Percentiles rank a stretch among this genome's conserved stretches.
Conservation (phyloP, 768 basidiomycete genomes). For the Suillus tomentosus region DNA sequence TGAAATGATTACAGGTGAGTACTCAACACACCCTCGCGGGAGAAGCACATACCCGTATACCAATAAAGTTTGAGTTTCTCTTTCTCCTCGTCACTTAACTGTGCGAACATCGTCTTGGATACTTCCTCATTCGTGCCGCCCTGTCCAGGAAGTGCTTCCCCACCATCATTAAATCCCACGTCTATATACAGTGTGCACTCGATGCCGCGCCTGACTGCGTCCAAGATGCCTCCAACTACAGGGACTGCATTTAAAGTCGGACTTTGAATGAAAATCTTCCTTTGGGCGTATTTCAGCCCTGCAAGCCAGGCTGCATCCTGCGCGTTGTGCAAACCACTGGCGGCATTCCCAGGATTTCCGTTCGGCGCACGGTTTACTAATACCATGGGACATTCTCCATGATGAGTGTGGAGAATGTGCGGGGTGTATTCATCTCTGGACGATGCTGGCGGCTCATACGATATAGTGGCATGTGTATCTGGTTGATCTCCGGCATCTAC, state of each 20-base stretch:
- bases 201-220: slow-evolving; percentile 62
- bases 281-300: slow-evolving; percentile 58
- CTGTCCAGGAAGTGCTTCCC: slow-evolving; percentile 65
- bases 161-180: slow-evolving; percentile 57
- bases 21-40: slow-evolving; percentile 6
- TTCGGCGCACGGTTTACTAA: slow-evolving; percentile 64
- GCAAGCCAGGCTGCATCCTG: slow-evolving; percentile 73
- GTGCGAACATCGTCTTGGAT: slow-evolving; percentile 55
- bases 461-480: slow-evolving; percentile 33
- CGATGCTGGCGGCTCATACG: slow-evolving; percentile 28
- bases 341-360: slow-evolving; percentile 50
- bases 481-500: slow-evolving; percentile 39
- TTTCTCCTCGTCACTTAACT: slow-evolving; percentile 46
- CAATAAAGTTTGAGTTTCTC: slow-evolving; percentile 54
- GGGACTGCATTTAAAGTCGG: slow-evolving; percentile 72
- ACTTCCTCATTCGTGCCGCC: slow-evolving; percentile 77
- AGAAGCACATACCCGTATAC: slow-evolving; percentile 43
- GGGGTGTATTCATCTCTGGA: slow-evolving; percentile 56
- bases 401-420: slow-evolving; percentile 59
- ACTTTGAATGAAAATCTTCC: slow-evolving; percentile 71
- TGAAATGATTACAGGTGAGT: slow-evolving; percentile 9
- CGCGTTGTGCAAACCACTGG: slow-evolving; percentile 47
- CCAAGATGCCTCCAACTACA: slow-evolving; percentile 57
- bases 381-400: slow-evolving; percentile 62
- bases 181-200: slow-evolving; percentile 62